Base-by-base conservation (phyloP, 2,329 filamentous ascomycete genomes). In the Aspergillus ruber region DNA sequence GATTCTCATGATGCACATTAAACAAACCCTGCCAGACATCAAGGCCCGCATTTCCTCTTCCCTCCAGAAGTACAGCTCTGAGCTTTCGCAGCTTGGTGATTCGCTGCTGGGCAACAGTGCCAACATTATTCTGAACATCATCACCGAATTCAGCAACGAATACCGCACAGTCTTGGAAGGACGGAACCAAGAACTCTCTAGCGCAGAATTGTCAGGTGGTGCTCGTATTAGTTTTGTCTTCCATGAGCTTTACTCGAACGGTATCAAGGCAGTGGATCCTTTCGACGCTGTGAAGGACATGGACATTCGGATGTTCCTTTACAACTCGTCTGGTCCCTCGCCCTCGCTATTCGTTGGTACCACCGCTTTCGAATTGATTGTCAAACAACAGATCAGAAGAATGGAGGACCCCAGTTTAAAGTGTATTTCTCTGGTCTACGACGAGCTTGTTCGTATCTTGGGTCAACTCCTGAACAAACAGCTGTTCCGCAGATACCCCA, bases 1-100 rank as follows among this genome's bases (percentile, higher is more conserved):
- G 79, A 97, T 98, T 65, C 80, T 98, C 59, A 97, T 98, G 91
- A 98, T 98, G 93, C 93, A 98, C 76, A 98, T 98, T 77, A 98
- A 98, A 74, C 91, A 98, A 75, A 98, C 93, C 1, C 81, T 98
- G 12, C 93, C 93, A 36, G 93, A 98, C 66, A 98, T 98, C 77
- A 98, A 98, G 75, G 89, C 88, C 12, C 86, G 94, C 54, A 98
- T 98, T 60, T 82, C 87, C n/a, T 86, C 88, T 57, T 96, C 91
- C 12, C 77, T 98, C 50, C 85, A 90, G 66, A 98, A 98, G 68
- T 98, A 98, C 71, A 77, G 81, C 3, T 72, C 82, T 38, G 93
- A 98, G 70, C 79, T 98, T 18, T 76, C 82, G 48, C 83, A 84
- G 52, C 79, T 98, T 10, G 93, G 94, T 18, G 91, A 95, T 54